These are phyloP conservation scores for Nakazawaea ambrosiae DNA, from an alignment of 805 yeast genomes.

Conservation along the genomic window DNA sequence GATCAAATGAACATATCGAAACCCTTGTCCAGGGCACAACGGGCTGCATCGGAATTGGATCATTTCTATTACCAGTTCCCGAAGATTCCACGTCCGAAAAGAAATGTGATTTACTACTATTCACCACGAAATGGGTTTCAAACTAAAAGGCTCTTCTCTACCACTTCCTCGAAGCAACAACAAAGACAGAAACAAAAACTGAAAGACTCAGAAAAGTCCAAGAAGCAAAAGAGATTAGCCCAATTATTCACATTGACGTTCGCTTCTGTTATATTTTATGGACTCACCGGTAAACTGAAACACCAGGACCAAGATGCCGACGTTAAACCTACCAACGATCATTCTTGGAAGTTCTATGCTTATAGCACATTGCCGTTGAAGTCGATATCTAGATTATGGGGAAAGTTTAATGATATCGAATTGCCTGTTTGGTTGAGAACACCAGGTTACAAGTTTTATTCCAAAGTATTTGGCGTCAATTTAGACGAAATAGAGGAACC, in stretches of 20 bases:
- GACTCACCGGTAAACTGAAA: conserved; percentile 41
- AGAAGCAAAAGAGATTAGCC: conserved; percentile 25
- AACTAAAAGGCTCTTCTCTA: conserved; percentile 20
- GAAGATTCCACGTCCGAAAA: conserved; percentile 48
- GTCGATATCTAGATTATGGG: conserved; percentile 92
- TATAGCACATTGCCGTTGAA: conserved; percentile 88
- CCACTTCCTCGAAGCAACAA: conserved; percentile 17
- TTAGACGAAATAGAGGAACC: conserved; percentile 84
- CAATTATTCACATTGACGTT: conserved; percentile 52
- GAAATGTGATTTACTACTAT: conserved; percentile 45
- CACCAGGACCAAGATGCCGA: conserved; percentile 22
- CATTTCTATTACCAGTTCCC: conserved; percentile 37
- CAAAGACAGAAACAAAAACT: background rate
- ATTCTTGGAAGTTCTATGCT: conserved; percentile 84
- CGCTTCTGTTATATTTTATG: conserved; percentile 44
- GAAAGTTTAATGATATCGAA: conserved; percentile 73
- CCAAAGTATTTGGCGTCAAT: conserved; percentile 79
- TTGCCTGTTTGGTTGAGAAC: conserved; percentile 85
- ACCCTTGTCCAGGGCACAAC: conserved; percentile 10
- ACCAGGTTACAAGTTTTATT: conserved; percentile 74
- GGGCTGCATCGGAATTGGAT: conserved; percentile 8
- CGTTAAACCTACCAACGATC: conserved; percentile 43
- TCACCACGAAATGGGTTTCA: conserved; percentile 17
- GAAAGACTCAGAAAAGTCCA: conserved; percentile 6
- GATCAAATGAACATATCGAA: conserved; percentile 11